Percentiles rank a stretch among this genome's conserved stretches.
phyloP scores from a whole-genome alignment of 2,329 filamentous ascomycete genomes.

The Blastomyces emzantsi region DNA sequence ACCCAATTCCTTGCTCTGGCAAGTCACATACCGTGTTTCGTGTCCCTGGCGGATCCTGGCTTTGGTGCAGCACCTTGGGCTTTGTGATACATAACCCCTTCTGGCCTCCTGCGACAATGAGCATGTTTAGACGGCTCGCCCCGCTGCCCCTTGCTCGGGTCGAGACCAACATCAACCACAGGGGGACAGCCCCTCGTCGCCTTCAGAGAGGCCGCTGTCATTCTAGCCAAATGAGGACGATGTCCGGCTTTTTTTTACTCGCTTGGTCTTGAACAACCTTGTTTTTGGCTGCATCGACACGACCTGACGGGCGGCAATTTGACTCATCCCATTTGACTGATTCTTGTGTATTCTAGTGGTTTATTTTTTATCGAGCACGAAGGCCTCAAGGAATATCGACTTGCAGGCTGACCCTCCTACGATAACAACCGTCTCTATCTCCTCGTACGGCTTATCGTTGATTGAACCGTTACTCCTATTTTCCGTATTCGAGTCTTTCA shows the following conservation, averaged over 20 bases:
- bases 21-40: constrained; percentile 7
- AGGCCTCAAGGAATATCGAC: neutral
- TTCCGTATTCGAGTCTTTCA: neutral
- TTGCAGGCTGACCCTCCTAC: neutral
- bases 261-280: neutral
- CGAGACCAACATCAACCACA: neutral
- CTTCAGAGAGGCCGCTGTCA: neutral
- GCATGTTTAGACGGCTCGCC: neutral
- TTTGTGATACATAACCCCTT: neutral
- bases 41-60: neutral
- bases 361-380: neutral
- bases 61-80: neutral
- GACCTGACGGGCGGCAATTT: neutral
- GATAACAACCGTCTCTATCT: too few relatives aligned
- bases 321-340: neutral
- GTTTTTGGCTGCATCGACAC: neutral
- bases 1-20: neutral
- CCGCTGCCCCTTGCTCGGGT: neutral
- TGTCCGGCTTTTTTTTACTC: neutral
- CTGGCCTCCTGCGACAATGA: neutral
- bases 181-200: neutral
- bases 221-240: neutral
- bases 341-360: neutral
- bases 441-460: neutral
- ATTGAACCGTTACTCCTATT: neutral